phyloP scores from a whole-genome alignment of 2,329 filamentous ascomycete genomes.

The Sarocladium oryzae region DNA sequence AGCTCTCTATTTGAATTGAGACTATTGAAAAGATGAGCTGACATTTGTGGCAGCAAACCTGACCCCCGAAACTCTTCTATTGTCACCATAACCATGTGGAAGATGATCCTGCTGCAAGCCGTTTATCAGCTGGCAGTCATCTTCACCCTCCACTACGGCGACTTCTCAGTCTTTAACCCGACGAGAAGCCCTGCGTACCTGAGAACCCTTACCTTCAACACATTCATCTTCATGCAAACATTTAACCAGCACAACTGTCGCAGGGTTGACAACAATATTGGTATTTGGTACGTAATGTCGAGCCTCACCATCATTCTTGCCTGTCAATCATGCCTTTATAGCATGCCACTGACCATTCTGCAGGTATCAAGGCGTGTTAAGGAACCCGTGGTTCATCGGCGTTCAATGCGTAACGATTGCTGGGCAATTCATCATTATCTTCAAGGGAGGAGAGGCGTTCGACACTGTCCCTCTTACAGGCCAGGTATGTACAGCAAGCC shows the following conservation, averaged over 20 bases:
- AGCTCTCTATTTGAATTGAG: too few relatives aligned
- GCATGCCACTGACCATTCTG: background rate
- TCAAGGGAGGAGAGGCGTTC: constrained; percentile 63
- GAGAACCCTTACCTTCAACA: constrained; percentile 68
- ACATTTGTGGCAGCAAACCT: constrained; percentile 14
- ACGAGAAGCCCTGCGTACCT: constrained; percentile 29
- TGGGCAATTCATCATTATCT: constrained; percentile 66
- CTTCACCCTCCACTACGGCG: constrained; percentile 56
- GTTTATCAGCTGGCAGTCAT: constrained; percentile 62
- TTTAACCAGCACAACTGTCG: constrained; percentile 44
- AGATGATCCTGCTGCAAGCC: constrained; percentile 72
- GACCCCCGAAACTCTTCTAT: constrained; percentile 22
- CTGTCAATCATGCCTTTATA: too few relatives aligned
- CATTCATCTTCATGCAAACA: constrained; percentile 64
- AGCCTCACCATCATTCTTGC: too few relatives aligned
- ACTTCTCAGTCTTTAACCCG: constrained; percentile 26
- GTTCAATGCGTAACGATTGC: constrained; percentile 62
- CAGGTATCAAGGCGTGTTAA: constrained; percentile 62
- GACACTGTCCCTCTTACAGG: constrained; percentile 55
- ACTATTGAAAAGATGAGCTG: too few relatives aligned
- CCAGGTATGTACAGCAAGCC: constrained; percentile 8
- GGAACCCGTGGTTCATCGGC: constrained; percentile 70
- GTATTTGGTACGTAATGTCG: constrained; percentile 43
- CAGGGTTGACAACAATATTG: constrained; percentile 74
- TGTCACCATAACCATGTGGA: constrained; percentile 72